Evolutionary conservation across 2,329 filamentous ascomycete species (phyloP), one percentile per base, ranked within the genome.

Genomic region (Pezicula neosporulosa): DNA sequence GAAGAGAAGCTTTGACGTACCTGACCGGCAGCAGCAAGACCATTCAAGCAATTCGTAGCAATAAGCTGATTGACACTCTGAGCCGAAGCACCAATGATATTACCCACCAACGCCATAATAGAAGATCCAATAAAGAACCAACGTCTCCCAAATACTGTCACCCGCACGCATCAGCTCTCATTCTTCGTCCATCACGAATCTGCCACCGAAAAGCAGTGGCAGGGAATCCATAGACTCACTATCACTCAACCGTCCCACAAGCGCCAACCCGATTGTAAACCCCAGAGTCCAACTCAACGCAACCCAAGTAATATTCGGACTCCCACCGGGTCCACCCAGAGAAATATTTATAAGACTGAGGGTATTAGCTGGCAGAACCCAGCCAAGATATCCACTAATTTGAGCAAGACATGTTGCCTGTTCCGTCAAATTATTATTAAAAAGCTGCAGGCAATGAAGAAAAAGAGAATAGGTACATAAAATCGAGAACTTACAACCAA

Each of bases 161-260:
- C n/a, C n/a, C n/a, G 6, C 15, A 28, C 12, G 5, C 1, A 13
- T 12, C 13, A 19, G 9, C 19, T 10, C 21, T 19, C 7, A 2
- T 27, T n/a, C 19, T 18, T 19, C 27, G 19, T 44, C 9, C 7
- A 1, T 1, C 21, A n/a, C 15, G 9, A 3, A 44, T 37, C 35
- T 6, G 6, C 13, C 35, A 13, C 6, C 4, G 35, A 24, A 44
- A 19, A 4, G 7, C 13, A 44, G 24, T 24, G 3, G 24, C 5
- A 24, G 24, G 3, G 24, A 6, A 24, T 24, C 5, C 24, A 44
- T 12, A 15, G n/a, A 12, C 41, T 27, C 27, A 44, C 41, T 64
- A 56, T 75, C 70, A 3, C 68, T 70, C 1, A 76, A 60, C 13
- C 73, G 69, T 33, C 72, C 72, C 33, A 72, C 63, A 10, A 76